Evolutionary conservation across 1,139 yeast species (phyloP).

Genomic region (Saccharomyces uvarum): DNA sequence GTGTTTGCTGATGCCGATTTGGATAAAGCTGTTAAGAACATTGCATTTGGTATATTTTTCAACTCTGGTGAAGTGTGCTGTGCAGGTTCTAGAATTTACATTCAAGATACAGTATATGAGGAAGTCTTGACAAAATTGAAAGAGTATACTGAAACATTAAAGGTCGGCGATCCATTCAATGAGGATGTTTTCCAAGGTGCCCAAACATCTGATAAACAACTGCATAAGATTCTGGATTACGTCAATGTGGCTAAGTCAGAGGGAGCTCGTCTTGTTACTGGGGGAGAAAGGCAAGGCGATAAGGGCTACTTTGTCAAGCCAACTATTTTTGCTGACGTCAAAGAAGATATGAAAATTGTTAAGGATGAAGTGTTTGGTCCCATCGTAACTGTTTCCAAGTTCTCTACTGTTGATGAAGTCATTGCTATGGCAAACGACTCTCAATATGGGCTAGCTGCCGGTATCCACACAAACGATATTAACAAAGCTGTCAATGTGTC

Average conservation of each 20-base stretch:
- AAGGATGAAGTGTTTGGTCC: slow-evolving; percentile 83
- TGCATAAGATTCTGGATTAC: slow-evolving; percentile 51
- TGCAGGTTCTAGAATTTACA: slow-evolving; percentile 61
- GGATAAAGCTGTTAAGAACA: slow-evolving; percentile 42
- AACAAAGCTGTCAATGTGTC: slow-evolving; percentile 53
- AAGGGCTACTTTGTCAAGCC: slow-evolving; percentile 74
- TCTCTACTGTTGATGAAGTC: slow-evolving; percentile 56
- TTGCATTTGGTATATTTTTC: slow-evolving; percentile 45
- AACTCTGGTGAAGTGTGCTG: slow-evolving; percentile 69
- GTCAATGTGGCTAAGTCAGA: slow-evolving; percentile 50
- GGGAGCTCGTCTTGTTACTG: slow-evolving; percentile 54
- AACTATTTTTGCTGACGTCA: slow-evolving; percentile 68
- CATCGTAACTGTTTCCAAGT: slow-evolving; percentile 59
- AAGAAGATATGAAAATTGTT: slow-evolving; percentile 57
- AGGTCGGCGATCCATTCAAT: slow-evolving; percentile 70
- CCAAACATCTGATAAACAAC: slow-evolving; percentile 51
- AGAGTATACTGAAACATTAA: slow-evolving; percentile 58
- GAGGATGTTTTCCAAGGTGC: slow-evolving; percentile 57
- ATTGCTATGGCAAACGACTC: slow-evolving; percentile 55
- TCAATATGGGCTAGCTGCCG: slow-evolving; percentile 67
- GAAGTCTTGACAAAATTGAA: slow-evolving; percentile 45
- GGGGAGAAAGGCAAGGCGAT: slow-evolving; percentile 50
- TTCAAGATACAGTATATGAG: slow-evolving; percentile 57
- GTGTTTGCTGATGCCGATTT: slow-evolving; percentile 53
- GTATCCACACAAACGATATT: slow-evolving; percentile 54